Evolutionary conservation across 1,284 basidiomycete genomes (phyloP).

Genomic region (Austroboletus niveus): DNA sequence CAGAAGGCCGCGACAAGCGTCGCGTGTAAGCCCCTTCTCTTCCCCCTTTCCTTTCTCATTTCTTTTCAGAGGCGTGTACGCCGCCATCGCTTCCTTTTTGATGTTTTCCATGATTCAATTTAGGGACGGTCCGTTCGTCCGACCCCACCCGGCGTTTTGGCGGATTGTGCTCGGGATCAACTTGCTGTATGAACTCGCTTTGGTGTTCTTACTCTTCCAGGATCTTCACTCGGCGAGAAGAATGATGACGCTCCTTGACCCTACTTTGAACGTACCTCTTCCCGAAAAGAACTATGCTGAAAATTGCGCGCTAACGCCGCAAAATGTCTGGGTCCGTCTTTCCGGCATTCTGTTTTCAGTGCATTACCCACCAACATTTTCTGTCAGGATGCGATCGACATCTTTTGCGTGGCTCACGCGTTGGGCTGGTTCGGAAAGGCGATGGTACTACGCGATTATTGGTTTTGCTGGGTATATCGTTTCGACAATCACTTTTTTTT

Average conservation of each 20-base stretch:
- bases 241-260: conserved; percentile 77
- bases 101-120: conserved; percentile 83
- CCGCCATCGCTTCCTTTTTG: conserved; percentile 66
- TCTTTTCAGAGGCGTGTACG: conserved; percentile 61
- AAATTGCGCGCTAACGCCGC: conserved; percentile 63
- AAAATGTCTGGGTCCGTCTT: conserved; percentile 62
- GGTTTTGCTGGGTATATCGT: conserved; percentile 78
- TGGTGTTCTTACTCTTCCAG: conserved; percentile 83
- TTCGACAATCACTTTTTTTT: neutral
- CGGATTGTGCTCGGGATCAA: conserved; percentile 73
- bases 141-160: conserved; percentile 77
- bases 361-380: conserved; percentile 3
- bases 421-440: conserved; percentile 88
- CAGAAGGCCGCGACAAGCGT: conserved; percentile 76
- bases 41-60: conserved; percentile 9
- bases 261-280: conserved; percentile 65
- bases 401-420: conserved; percentile 80
- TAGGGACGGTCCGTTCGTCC: conserved; percentile 78
- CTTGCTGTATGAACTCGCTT: conserved; percentile 72
- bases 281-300: conserved; percentile 84
- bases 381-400: conserved; percentile 69
- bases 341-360: conserved; percentile 3
- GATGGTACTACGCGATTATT: conserved; percentile 81
- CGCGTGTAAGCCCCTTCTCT: conserved; percentile 55
- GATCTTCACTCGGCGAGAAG: conserved; percentile 72